Conservation (phyloP, 768 basidiomycete genomes). For the Boletales sp. region DNA sequence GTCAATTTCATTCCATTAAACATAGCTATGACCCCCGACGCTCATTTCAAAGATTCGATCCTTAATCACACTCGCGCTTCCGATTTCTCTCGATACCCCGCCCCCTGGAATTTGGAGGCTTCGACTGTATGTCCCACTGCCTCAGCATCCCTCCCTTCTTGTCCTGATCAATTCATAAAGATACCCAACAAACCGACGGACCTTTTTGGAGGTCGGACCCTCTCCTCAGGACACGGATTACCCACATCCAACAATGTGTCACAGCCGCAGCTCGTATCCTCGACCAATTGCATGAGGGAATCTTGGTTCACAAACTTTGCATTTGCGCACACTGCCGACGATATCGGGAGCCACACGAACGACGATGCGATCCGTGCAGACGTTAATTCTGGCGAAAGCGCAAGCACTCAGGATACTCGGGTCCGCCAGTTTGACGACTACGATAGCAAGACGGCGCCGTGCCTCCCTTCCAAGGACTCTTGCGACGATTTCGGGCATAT, state of each 20-base stretch:
- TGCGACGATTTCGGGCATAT: background rate
- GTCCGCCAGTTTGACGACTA: background rate
- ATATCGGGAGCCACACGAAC: constrained; percentile 5
- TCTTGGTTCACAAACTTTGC: constrained; percentile 14
- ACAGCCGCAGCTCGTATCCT: constrained; percentile 19
- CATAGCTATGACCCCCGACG: constrained; percentile 8
- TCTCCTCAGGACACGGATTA: background rate
- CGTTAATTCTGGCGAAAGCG: constrained; percentile 1
- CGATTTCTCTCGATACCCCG: constrained; percentile 14
- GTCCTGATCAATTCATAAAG: background rate
- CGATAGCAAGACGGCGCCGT: background rate
- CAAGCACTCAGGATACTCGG: too few species aligned
- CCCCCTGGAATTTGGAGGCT: background rate
- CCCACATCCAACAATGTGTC: constrained; percentile 14
- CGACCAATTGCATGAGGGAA: constrained; percentile 14
- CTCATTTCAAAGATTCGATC: constrained; percentile 20
- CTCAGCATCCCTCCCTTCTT: background rate
- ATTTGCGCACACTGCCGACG: constrained; percentile 8
- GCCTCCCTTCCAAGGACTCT: background rate
- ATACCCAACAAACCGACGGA: background rate
- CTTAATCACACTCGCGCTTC: constrained; percentile 20
- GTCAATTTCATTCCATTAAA: too few species aligned
- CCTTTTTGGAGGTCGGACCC: constrained; percentile 1
- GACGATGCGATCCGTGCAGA: background rate
- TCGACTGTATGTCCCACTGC: constrained; percentile 7